Conservation (phyloP, 2,329 filamentous ascomycete species). For the Ascochyta koolunga region DNA sequence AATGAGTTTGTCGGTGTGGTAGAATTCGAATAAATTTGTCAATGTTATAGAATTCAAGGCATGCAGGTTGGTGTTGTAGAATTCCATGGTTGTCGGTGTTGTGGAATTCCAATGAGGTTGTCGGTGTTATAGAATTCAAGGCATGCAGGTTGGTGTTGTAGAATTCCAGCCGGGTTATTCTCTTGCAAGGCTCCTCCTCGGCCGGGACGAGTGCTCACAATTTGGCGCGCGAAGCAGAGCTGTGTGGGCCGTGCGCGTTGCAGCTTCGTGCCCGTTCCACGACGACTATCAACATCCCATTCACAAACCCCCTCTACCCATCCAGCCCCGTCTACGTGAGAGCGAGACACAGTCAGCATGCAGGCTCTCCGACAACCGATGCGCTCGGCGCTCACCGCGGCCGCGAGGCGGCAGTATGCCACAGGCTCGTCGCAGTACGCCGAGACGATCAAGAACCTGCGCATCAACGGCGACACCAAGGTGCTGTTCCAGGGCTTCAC, state of each 20-base stretch:
- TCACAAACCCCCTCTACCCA: conserved; percentile 22
- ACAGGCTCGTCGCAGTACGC: conserved; percentile 65
- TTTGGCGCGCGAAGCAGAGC: conserved; percentile 13
- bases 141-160: neutral
- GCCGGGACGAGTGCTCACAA: conserved; percentile 1
- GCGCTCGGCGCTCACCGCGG: conserved; percentile 70
- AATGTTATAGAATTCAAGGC: no score
- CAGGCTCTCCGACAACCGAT: conserved; percentile 80
- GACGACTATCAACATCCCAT: conserved; percentile 25
- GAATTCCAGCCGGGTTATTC: conserved; percentile 12
- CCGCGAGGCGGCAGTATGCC: conserved; percentile 78
- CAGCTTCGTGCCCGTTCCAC: conserved; percentile 28
- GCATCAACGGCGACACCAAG: conserved; percentile 91
- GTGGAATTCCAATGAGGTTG: no score
- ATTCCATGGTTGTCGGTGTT: no score
- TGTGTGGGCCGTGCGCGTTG: conserved; percentile 17
- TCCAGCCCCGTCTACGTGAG: conserved; percentile 21
- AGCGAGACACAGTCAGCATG: conserved; percentile 63
- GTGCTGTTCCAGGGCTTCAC: conserved; percentile 98
- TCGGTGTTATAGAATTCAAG: neutral
- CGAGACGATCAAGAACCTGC: conserved; percentile 70
- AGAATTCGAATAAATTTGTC: no score
- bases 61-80: neutral
- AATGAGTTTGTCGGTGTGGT: no score
- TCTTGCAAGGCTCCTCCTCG: conserved; percentile 8